Percentiles rank a stretch among this genome's conserved stretches.
Conservation (phyloP, 306 rosid species). For the Cucurbita moschata region DNA sequence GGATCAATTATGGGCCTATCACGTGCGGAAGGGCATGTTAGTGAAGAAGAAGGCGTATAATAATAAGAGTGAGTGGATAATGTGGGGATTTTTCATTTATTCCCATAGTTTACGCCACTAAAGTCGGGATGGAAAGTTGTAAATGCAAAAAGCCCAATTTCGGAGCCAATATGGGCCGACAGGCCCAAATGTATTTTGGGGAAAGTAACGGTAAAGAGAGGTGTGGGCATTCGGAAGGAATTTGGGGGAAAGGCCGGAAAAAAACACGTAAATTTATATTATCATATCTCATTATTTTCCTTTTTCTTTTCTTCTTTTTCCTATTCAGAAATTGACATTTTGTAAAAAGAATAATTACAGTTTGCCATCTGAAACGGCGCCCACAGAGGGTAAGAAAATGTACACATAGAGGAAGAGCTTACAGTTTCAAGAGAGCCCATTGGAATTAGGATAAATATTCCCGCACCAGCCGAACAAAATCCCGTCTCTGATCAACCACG, state of each 20-base stretch:
- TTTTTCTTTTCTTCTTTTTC: too few relatives aligned
- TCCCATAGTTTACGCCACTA: background rate
- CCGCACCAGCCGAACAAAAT: background rate
- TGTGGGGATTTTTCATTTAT: background rate
- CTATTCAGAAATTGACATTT: background rate
- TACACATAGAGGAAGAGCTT: background rate
- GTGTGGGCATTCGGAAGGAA: too few relatives aligned
- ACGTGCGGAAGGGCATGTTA: background rate
- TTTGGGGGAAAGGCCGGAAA: background rate
- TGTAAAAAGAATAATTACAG: background rate
- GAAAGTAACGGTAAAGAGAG: background rate
- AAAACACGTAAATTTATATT: background rate
- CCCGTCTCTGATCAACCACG: background rate
- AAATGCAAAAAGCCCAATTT: background rate
- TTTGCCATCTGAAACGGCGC: background rate
- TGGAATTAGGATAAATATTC: background rate
- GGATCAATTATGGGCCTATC: background rate
- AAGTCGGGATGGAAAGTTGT: background rate
- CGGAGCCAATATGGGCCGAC: background rate
- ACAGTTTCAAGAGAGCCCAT: background rate
- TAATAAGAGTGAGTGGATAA: background rate
- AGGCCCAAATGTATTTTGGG: background rate
- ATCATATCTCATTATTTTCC: background rate
- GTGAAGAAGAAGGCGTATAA: background rate
- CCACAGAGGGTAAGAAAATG: background rate